Base-by-base conservation (phyloP, 306 rosid genomes). In the Astragalus membranaceus region DNA sequence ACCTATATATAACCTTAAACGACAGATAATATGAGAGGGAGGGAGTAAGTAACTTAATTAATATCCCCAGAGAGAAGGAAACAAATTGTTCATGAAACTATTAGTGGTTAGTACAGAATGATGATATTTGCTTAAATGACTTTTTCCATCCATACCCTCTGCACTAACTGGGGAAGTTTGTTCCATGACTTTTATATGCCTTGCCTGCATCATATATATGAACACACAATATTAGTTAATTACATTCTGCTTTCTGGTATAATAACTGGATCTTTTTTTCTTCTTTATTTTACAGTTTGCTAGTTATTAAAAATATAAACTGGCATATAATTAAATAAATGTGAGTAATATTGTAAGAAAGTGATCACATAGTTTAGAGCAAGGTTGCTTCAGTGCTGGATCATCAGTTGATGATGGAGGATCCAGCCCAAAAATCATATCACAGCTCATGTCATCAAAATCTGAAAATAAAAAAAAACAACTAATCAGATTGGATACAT, bases 371-470 rank as follows among this genome's bases (percentile, higher is more conserved):
- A 79, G 78, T 79, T 83, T 87, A 72, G 79, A 95, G 83, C 99
- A 95, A 13, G 97, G 99, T 79, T 91, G 96, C 84, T 86, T 86
- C 37, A 91, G 83, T 62, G 87, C 97, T 73, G 97, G 96, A 83
- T 95, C 99, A 54, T 89, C 87, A 14, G 55, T 30, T 69, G 75
- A 39, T 68, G 83, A 82, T 4, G 95, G 91, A 68, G 99, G 92
- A 7, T 95, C 91, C 85, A 84, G 82, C 10, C 99, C 99, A 82
- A 86, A 95, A 74, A 86, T 78, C 99, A 95, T 95, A 84, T 95
- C 88, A 52, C 99, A 95, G 63, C 99, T 95, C 97, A 90, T 86
- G 75, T 95, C 99, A 56, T 91, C 97, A 91, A 91, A 95, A 79
- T 95, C 99, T 95, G 90, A 62, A 81, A 36, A 69, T 75, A 37